These are phyloP conservation scores for Chlorella ohadii DNA, from an alignment of 139 green algal species.

Conservation along the genomic window DNA sequence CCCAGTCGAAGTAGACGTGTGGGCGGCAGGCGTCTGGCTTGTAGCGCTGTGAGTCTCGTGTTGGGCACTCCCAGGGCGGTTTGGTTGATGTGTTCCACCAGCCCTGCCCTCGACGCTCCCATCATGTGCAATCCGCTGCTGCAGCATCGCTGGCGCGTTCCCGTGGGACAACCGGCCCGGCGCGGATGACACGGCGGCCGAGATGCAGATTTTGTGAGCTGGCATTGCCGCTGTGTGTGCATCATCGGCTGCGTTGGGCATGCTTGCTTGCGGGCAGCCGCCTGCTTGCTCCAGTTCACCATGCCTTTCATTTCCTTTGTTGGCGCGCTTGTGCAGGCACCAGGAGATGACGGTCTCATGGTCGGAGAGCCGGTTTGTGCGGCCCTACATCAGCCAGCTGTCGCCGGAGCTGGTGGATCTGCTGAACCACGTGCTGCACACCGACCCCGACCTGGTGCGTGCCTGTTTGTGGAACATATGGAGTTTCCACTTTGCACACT, in stretches of 20 bases:
- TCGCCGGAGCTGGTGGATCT: constrained; percentile 40
- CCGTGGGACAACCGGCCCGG: constrained; percentile 78
- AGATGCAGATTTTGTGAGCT: constrained; percentile 43
- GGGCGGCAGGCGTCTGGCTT: constrained; percentile 76
- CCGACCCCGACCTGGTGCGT: constrained; percentile 45
- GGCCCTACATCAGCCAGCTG: constrained; percentile 44
- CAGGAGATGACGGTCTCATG: constrained; percentile 52
- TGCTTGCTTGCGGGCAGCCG: no score
- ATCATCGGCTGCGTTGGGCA: no score
- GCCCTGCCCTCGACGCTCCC: no score
- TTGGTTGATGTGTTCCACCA: no score
- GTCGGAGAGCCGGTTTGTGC: constrained; percentile 47
- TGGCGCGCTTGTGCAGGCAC: constrained; percentile 16
- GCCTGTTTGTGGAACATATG: background rate
- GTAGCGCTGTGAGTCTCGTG: constrained; percentile 48
- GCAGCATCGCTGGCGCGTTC: constrained; percentile 67
- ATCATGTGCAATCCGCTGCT: no score
- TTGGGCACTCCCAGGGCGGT: no score
- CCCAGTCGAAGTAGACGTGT: constrained; percentile 68
- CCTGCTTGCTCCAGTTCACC: no score
- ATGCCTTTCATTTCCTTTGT: no score
- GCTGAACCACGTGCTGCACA: constrained; percentile 57
- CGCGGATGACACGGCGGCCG: constrained; percentile 5
- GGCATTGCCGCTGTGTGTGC: no score
- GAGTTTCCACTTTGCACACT: no score